phyloP scores from a whole-genome alignment of 495 filamentous ascomycete genomes.

The Aspergillus affinis region DNA sequence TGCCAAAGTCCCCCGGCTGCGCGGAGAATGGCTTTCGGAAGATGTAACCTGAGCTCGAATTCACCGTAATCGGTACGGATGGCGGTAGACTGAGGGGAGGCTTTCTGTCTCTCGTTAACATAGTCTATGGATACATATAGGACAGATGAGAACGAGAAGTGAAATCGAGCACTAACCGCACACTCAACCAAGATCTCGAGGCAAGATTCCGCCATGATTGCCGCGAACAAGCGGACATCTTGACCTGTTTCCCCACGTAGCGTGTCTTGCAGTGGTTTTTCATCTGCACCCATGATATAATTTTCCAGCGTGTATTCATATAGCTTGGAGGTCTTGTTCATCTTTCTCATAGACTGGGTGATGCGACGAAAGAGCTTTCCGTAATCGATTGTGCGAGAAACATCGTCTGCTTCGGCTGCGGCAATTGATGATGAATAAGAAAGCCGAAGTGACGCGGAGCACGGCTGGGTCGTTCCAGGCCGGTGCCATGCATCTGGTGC shows the following conservation, averaged over 20 bases:
- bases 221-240: constrained; percentile 18
- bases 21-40: constrained; percentile 26
- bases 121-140: no score
- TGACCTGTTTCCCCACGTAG: constrained; percentile 3
- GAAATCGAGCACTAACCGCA: no score
- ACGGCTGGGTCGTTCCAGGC: constrained; percentile 20
- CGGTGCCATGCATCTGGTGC: constrained; percentile 28
- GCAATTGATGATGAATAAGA: constrained; percentile 20
- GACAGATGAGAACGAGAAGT: no score
- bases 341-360: neutral
- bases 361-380: constrained; percentile 24
- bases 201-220: constrained; percentile 14
- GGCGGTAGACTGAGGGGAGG: neutral
- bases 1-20: constrained; percentile 19
- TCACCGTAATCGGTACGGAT: constrained; percentile 8
- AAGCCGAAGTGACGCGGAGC: constrained; percentile 17
- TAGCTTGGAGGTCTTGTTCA: constrained; percentile 7
- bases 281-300: neutral
- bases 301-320: neutral
- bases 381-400: constrained; percentile 24
- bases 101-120: constrained; percentile 2
- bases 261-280: constrained; percentile 5
- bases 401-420: constrained; percentile 23
- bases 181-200: constrained; percentile 19
- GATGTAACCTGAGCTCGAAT: constrained; percentile 17